Conservation (phyloP, 306 rosid genomes). For the Rosa persica region DNA sequence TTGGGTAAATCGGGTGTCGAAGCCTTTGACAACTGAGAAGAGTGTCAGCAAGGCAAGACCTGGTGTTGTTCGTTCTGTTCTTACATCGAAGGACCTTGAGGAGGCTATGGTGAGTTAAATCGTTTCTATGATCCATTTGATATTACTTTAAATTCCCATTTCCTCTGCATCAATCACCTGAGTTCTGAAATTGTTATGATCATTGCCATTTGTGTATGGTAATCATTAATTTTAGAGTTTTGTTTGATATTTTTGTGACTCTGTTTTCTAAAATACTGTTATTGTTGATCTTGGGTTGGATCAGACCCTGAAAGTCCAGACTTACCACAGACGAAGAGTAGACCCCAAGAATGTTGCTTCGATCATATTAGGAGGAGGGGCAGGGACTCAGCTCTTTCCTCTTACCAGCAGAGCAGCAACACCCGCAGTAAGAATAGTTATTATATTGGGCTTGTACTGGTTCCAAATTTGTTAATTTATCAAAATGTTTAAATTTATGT, state of each 20-base stretch:
- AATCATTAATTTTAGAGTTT: not conserved
- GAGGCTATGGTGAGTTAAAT: conserved; percentile 56
- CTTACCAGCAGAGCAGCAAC: conserved; percentile 76
- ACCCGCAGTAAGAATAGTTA: conserved; percentile 69
- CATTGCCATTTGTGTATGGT: not conserved
- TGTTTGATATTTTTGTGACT: not conserved
- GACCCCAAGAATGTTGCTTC: conserved; percentile 81
- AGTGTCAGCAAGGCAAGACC: conserved; percentile 43
- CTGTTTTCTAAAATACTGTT: conserved; percentile 10
- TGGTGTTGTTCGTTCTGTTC: conserved; percentile 54
- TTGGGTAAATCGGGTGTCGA: conserved; percentile 37
- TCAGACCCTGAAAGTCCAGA: conserved; percentile 65
- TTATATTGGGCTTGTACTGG: not conserved
- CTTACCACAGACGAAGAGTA: conserved; percentile 47
- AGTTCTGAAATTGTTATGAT: not conserved
- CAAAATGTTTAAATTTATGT: not conserved
- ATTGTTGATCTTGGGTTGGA: conserved; percentile 21
- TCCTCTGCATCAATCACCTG: not conserved
- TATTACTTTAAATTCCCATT: not conserved
- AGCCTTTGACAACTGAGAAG: conserved; percentile 42
- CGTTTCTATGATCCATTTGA: conserved; percentile 11
- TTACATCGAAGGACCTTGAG: conserved; percentile 52
- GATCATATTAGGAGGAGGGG: conserved; percentile 84
- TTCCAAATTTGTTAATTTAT: not conserved
- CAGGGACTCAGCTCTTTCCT: conserved; percentile 82